phyloP scores from a whole-genome alignment of 2,329 filamentous ascomycete genomes.

The Rhynchosporium graminicola region DNA sequence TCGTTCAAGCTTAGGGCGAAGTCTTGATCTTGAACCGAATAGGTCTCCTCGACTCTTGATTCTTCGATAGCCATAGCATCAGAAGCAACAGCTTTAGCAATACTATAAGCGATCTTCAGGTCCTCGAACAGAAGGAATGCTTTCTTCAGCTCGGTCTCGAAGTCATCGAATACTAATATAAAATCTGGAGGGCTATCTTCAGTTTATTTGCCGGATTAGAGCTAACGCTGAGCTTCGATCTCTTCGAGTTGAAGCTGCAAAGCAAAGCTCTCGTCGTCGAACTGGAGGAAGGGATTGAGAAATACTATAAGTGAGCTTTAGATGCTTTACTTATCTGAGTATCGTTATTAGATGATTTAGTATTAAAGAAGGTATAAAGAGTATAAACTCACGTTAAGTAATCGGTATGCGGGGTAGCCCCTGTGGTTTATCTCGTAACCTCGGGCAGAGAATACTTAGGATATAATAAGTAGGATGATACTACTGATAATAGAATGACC shows the following conservation, averaged over 20 bases:
- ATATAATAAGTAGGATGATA: neutral
- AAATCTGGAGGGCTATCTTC: conserved; percentile 31
- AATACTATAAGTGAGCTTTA: neutral
- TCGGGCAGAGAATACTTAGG: neutral
- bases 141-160: conserved; percentile 32
- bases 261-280: conserved; percentile 33
- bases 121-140: conserved; percentile 27
- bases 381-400: no score
- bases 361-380: no score
- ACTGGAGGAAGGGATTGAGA: conserved; percentile 25
- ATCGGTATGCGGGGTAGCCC: no score
- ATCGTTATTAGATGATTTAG: neutral
- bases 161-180: conserved; percentile 33
- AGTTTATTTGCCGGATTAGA: conserved; percentile 31
- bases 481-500: neutral
- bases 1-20: neutral
- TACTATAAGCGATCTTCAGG: conserved; percentile 33
- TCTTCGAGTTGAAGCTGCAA: conserved; percentile 34
- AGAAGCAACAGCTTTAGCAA: conserved; percentile 29
- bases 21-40: no score
- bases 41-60: conserved; percentile 1
- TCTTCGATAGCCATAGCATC: conserved; percentile 29
- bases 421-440: no score
- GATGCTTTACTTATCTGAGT: neutral
- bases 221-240: conserved; percentile 30